Conservation (phyloP, 345 rosid species). For the Melastoma malabathricum region DNA sequence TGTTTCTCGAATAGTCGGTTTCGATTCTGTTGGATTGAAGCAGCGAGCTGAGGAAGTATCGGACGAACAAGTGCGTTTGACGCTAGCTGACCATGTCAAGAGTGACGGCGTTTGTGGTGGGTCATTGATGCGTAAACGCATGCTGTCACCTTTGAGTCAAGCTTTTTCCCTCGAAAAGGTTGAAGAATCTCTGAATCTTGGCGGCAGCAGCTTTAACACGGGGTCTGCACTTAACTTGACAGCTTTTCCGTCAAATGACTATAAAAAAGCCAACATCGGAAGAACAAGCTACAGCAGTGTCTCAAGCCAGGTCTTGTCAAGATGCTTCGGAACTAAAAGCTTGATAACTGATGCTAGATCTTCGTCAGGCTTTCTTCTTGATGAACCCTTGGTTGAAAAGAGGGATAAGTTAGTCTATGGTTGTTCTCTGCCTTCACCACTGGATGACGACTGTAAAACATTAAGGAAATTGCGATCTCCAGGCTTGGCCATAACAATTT, state of each 20-base stretch:
- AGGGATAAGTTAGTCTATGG: slow-evolving; percentile 10
- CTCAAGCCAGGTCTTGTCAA: slow-evolving; percentile 29
- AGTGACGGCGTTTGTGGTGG: slow-evolving; percentile 37
- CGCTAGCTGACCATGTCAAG: slow-evolving; percentile 16
- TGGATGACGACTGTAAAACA: slow-evolving; percentile 20
- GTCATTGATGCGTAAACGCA: slow-evolving; percentile 51
- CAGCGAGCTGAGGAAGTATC: slow-evolving; percentile 21
- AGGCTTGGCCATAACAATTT: slow-evolving; percentile 31
- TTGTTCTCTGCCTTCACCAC: slow-evolving; percentile 22
- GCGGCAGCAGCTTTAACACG: slow-evolving; percentile 25
- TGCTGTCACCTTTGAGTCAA: slow-evolving; percentile 53
- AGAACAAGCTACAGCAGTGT: slow-evolving; percentile 17
- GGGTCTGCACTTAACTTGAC: slow-evolving; percentile 17
- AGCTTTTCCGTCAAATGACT: slow-evolving; percentile 31
- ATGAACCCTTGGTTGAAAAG: slow-evolving; percentile 65
- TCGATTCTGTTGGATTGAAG: slow-evolving; percentile 33
- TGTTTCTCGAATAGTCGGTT: slow-evolving; percentile 71
- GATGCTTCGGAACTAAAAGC: slow-evolving; percentile 29
- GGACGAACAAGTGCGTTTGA: slow-evolving; percentile 15
- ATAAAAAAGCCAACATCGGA: slow-evolving; percentile 45
- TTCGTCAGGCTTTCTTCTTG: slow-evolving; percentile 39
- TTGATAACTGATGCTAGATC: slow-evolving; percentile 16
- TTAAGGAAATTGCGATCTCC: slow-evolving; percentile 21
- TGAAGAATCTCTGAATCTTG: slow-evolving; percentile 50
- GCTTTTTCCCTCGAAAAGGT: slow-evolving; percentile 43